Evolutionary conservation across 129 eudicot species (phyloP).

Genomic region (Ambrosia trifida): DNA sequence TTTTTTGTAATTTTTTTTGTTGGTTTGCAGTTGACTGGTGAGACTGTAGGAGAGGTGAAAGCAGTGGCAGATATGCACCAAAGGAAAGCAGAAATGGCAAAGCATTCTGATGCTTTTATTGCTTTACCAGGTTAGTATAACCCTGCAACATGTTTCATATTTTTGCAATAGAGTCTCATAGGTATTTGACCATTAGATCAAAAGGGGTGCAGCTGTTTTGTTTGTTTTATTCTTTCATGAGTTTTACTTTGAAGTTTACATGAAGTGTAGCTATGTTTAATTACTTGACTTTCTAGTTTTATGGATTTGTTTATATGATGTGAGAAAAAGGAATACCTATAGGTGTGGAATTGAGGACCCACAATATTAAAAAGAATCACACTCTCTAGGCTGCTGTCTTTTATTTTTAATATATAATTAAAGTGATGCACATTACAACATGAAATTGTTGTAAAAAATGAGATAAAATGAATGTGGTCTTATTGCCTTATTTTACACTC

Average conservation of each 20-base stretch:
- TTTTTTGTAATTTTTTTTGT: background rate
- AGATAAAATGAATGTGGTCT: slow-evolving; percentile 11
- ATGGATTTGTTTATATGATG: slow-evolving; percentile 2
- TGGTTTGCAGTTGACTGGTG: slow-evolving; percentile 91
- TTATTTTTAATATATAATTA: background rate
- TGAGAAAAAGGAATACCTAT: background rate
- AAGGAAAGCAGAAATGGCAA: slow-evolving; percentile 99
- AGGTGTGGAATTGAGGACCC: slow-evolving; percentile 30
- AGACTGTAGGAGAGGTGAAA: slow-evolving; percentile 97
- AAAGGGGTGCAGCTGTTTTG: background rate
- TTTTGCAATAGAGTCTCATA: slow-evolving; percentile 37
- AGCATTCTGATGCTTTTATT: slow-evolving; percentile 97
- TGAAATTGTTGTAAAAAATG: slow-evolving; percentile 19
- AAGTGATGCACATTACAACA: background rate
- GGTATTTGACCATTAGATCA: slow-evolving; percentile 17
- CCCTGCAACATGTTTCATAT: slow-evolving; percentile 20
- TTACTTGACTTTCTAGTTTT: slow-evolving; percentile 1
- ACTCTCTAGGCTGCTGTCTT: slow-evolving; percentile 8
- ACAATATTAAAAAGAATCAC: background rate
- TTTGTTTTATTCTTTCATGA: slow-evolving; percentile 27
- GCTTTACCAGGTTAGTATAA: slow-evolving; percentile 92
- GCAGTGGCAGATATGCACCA: slow-evolving; percentile 99
- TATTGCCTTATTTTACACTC: slow-evolving; percentile 8
- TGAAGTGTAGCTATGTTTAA: background rate
- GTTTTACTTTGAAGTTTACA: background rate